Percentiles rank a stretch among this genome's conserved stretches.
phyloP scores from a whole-genome alignment of 345 rosid genomes.

The Noccaea caerulescens region DNA sequence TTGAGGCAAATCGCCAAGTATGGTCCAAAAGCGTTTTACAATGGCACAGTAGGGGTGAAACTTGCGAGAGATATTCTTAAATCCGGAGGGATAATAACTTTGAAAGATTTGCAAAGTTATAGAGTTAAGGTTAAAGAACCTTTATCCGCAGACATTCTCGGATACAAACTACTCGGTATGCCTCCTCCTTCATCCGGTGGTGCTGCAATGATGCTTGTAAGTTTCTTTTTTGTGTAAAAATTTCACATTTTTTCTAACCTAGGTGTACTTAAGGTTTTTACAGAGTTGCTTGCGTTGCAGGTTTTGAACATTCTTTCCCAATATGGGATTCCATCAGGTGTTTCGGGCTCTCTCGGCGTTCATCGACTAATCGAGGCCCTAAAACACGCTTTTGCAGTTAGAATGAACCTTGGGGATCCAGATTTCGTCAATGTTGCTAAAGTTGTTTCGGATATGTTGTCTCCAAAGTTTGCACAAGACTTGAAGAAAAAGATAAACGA shows the following conservation, averaged over 20 bases:
- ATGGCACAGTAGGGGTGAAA: constrained; percentile 54
- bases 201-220: constrained; percentile 60
- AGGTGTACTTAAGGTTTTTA: not conserved
- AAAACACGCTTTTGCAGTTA: constrained; percentile 63
- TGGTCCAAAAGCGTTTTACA: constrained; percentile 55
- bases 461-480: constrained; percentile 51
- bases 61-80: constrained; percentile 51
- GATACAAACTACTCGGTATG: constrained; percentile 56
- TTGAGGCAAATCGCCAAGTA: constrained; percentile 41
- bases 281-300: constrained; percentile 43
- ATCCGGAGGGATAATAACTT: constrained; percentile 61
- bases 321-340: constrained; percentile 49
- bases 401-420: constrained; percentile 79
- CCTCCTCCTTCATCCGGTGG: constrained; percentile 74
- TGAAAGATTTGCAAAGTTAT: constrained; percentile 55
- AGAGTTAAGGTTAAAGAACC: constrained; percentile 53
- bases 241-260: not conserved
- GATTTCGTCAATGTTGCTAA: constrained; percentile 47
- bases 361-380: constrained; percentile 65
- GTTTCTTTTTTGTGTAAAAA: not conserved
- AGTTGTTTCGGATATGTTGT: constrained; percentile 66
- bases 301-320: constrained; percentile 60
- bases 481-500: constrained; percentile 58
- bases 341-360: constrained; percentile 51
- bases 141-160: constrained; percentile 46